phyloP scores from a whole-genome alignment of 768 basidiomycete species.

The Pleurotus djamor region DNA sequence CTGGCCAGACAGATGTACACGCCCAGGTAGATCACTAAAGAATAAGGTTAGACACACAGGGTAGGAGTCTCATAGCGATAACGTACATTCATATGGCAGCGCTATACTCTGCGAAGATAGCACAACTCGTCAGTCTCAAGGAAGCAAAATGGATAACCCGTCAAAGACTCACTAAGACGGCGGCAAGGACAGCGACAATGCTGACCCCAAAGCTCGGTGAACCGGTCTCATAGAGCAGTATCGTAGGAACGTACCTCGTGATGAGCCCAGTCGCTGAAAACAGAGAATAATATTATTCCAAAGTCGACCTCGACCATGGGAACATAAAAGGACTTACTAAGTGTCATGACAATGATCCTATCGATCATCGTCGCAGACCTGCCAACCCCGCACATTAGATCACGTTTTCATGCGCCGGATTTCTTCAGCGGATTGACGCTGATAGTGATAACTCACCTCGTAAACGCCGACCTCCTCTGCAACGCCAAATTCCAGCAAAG shows the following conservation, averaged over 20 bases:
- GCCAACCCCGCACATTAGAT: too few relatives aligned
- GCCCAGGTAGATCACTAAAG: neutral
- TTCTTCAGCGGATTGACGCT: too few relatives aligned
- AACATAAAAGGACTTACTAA: too few relatives aligned
- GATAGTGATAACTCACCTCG: too few relatives aligned
- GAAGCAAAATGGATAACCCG: too few relatives aligned
- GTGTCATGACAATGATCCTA: neutral
- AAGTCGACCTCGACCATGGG: too few relatives aligned
- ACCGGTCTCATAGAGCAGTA: neutral
- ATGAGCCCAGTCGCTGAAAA: neutral
- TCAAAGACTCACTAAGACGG: neutral
- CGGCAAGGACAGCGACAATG: neutral
- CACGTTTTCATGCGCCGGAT: too few relatives aligned
- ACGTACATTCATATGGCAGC: neutral
- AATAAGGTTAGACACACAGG: too few relatives aligned
- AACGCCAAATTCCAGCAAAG: slow-evolving; percentile 27
- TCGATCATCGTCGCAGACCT: neutral
- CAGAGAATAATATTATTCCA: too few relatives aligned
- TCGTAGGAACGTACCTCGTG: neutral
- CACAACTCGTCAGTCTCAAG: too few relatives aligned
- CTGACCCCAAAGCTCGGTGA: neutral
- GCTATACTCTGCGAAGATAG: neutral
- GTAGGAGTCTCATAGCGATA: neutral
- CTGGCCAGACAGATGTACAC: neutral
- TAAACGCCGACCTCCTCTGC: slow-evolving; percentile 16